Percentiles rank a stretch among this genome's conserved stretches.
phyloP scores from a whole-genome alignment of 108 stramenopile genomes.

The Parmales sp. region DNA sequence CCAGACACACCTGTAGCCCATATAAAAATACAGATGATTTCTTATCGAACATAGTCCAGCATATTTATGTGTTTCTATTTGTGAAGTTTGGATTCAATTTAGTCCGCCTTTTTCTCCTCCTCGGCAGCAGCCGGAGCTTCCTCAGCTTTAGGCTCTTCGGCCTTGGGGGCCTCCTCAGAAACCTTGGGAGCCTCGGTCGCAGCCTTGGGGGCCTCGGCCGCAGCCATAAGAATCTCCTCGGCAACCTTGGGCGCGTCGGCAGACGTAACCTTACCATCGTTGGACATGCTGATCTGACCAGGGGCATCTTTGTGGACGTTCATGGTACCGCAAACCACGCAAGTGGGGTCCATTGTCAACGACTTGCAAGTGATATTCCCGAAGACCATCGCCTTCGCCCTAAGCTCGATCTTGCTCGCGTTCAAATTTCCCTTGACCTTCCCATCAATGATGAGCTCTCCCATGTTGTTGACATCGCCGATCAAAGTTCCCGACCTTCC shows the following conservation, averaged over 20 bases:
- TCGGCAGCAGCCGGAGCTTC: neutral
- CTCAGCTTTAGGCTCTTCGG: neutral
- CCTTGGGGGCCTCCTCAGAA: neutral
- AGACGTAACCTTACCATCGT: neutral
- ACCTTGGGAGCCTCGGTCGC: neutral
- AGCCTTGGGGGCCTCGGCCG: neutral
- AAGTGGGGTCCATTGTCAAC: slow-evolving; percentile 32
- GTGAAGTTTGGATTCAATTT: too few relatives aligned
- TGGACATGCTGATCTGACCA: neutral
- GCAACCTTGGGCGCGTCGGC: neutral
- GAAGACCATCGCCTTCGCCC: slow-evolving; percentile 26
- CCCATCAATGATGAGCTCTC: slow-evolving; percentile 31
- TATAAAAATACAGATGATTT: too few relatives aligned
- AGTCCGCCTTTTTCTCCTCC: neutral
- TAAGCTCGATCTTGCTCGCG: slow-evolving; percentile 22
- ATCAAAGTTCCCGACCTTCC: slow-evolving; percentile 20
- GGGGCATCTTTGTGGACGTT: slow-evolving; percentile 22
- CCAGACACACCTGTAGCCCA: too few relatives aligned
- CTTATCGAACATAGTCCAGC: too few relatives aligned
- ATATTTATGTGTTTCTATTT: too few relatives aligned
- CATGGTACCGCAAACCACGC: slow-evolving; percentile 15
- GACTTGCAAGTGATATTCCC: slow-evolving; percentile 30
- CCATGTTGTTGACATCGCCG: slow-evolving; percentile 22
- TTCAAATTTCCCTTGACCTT: slow-evolving; percentile 30
- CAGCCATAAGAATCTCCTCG: neutral